Evolutionary conservation across 2,329 filamentous ascomycete genomes (phyloP).

Genomic region (Colletotrichum sidae): DNA sequence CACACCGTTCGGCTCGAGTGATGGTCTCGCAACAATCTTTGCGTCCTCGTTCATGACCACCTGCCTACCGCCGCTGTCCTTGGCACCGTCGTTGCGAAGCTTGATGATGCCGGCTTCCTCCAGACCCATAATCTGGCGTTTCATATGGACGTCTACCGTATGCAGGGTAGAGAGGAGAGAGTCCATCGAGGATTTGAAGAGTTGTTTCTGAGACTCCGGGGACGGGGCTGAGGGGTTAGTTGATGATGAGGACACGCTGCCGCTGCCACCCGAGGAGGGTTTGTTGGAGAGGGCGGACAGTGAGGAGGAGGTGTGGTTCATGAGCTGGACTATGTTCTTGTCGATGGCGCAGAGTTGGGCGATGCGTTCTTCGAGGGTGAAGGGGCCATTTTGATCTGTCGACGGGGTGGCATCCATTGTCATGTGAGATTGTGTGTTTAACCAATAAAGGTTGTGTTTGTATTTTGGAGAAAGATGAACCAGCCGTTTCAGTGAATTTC

Average conservation of each 20-base stretch:
- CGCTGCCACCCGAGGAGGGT: conserved; percentile 62
- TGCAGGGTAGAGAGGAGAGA: conserved; percentile 81
- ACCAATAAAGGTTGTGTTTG: no score
- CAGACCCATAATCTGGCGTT: conserved; percentile 80
- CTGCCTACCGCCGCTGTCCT: conserved; percentile 38
- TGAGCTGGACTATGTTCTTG: conserved; percentile 60
- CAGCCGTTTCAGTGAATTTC: no score
- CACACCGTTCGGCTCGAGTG: conserved; percentile 65
- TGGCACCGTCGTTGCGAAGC: conserved; percentile 48
- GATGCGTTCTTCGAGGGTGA: conserved; percentile 82
- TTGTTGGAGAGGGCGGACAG: conserved; percentile 55
- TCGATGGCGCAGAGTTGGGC: conserved; percentile 85
- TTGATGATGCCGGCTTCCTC: conserved; percentile 84
- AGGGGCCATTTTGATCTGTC: conserved; percentile 53
- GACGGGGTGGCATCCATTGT: conserved; percentile 34
- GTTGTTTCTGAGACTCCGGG: conserved; percentile 55
- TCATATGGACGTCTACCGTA: conserved; percentile 78
- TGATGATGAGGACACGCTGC: conserved; percentile 23
- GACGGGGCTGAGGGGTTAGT: neutral
- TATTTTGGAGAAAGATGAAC: no score
- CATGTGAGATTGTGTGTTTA: neutral
- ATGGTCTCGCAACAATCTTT: conserved; percentile 45
- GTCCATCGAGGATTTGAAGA: conserved; percentile 70
- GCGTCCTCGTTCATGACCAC: conserved; percentile 39
- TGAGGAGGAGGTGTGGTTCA: conserved; percentile 58